Evolutionary conservation across 139 green algal genomes (phyloP).

Genomic region (Chlorella sp.): DNA sequence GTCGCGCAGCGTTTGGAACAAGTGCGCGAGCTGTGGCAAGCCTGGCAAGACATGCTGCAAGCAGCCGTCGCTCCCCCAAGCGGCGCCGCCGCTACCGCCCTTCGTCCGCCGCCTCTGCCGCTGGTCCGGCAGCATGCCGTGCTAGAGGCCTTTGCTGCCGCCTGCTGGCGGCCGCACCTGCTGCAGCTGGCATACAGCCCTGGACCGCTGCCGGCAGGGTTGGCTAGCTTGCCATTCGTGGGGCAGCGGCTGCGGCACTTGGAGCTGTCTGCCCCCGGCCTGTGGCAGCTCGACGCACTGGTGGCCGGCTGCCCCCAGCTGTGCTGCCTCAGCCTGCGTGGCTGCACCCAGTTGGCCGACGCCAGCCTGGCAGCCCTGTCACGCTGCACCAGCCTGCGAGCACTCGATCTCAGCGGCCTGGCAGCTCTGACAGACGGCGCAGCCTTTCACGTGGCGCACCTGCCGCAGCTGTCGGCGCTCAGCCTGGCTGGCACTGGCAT

Average conservation of each 20-base stretch:
- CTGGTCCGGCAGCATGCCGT: neutral
- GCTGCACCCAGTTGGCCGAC: constrained; percentile 4
- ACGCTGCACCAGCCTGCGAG: neutral
- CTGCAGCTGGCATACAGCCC: constrained; percentile 12
- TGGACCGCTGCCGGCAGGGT: neutral
- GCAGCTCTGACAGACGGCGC: neutral
- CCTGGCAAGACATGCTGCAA: too few relatives aligned
- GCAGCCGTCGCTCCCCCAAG: too few relatives aligned
- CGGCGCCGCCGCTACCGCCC: too few relatives aligned
- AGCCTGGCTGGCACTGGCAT: neutral
- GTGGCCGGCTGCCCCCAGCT: neutral
- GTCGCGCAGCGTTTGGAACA: too few relatives aligned
- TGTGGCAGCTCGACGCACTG: neutral
- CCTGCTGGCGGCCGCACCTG: constrained; percentile 1
- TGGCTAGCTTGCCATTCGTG: neutral
- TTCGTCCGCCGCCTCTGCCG: too few relatives aligned
- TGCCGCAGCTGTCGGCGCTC: constrained; percentile 3
- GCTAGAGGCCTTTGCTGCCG: neutral
- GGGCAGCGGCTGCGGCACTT: constrained; percentile 6
- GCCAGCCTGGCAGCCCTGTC: neutral
- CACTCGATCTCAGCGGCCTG: neutral
- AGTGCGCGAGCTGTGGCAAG: too few relatives aligned
- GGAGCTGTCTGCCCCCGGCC: neutral
- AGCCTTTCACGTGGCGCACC: constrained; percentile 2
- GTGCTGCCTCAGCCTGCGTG: constrained; percentile 10